Evolutionary conservation across 2,329 filamentous ascomycete genomes (phyloP).

Genomic region (Elsinoe necatrix): DNA sequence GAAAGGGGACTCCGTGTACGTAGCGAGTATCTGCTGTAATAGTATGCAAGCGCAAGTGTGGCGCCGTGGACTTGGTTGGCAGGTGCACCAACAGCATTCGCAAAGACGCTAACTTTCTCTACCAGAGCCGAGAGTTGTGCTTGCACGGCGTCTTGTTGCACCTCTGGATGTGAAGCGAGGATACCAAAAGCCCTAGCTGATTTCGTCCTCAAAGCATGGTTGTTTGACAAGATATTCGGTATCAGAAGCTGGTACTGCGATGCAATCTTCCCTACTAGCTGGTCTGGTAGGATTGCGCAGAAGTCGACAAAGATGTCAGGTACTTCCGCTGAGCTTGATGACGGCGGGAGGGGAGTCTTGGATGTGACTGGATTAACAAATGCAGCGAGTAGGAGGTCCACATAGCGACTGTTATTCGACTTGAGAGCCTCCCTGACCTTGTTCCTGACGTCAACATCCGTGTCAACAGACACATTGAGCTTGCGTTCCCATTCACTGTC

Average conservation of each 20-base stretch:
- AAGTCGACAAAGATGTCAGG: slow-evolving; percentile 44
- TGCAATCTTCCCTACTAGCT: slow-evolving; percentile 44
- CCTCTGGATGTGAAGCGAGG: slow-evolving; percentile 53
- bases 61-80: slow-evolving; percentile 53
- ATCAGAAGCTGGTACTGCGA: slow-evolving; percentile 46
- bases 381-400: slow-evolving; percentile 17
- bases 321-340: slow-evolving; percentile 14
- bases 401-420: background rate
- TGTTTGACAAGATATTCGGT: slow-evolving; percentile 60
- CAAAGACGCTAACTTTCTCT: slow-evolving; percentile 43
- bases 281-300: slow-evolving; percentile 47
- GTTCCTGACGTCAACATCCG: slow-evolving; percentile 56
- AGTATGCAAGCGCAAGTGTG: slow-evolving; percentile 50
- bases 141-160: slow-evolving; percentile 34
- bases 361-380: slow-evolving; percentile 14
- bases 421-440: slow-evolving; percentile 41
- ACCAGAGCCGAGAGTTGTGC: slow-evolving; percentile 41
- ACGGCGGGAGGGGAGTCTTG: slow-evolving; percentile 6
- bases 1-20: slow-evolving; percentile 29
- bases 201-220: slow-evolving; percentile 55
- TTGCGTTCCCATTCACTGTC: slow-evolving; percentile 80
- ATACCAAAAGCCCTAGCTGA: slow-evolving; percentile 69
- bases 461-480: slow-evolving; percentile 63
- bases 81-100: slow-evolving; percentile 51
- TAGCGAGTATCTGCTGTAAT: slow-evolving; percentile 49